Percentiles rank a stretch among this genome's conserved stretches.
Evolutionary conservation across 495 filamentous ascomycete species (phyloP).

Genomic region (Penicillium arizonense): DNA sequence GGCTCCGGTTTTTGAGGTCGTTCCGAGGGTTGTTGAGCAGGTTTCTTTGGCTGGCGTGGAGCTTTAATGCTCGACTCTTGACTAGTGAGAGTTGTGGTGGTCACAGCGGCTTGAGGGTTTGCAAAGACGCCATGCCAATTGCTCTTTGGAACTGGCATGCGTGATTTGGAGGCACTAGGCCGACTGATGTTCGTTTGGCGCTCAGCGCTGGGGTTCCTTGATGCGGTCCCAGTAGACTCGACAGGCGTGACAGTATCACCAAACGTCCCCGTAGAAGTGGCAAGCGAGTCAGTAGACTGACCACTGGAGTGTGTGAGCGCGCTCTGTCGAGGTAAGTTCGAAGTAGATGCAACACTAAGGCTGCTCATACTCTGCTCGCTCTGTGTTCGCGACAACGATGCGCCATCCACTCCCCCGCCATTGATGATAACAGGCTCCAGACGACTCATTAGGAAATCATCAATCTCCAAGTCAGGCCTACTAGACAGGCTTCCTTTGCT

Average conservation of each 20-base stretch:
- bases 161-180: conserved; percentile 8
- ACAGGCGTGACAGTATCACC: conserved; percentile 10
- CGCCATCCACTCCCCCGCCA: conserved; percentile 59
- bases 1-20: conserved; percentile 1
- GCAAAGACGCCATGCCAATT: conserved; percentile 14
- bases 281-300: conserved; percentile 36
- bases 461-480: conserved; percentile 53
- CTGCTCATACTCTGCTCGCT: conserved; percentile 61
- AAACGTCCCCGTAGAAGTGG: conserved; percentile 24
- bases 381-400: conserved; percentile 56
- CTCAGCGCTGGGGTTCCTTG: conserved; percentile 9
- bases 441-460: conserved; percentile 71
- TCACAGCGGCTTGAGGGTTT: conserved; percentile 24
- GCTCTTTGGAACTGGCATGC: conserved; percentile 21
- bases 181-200: background rate
- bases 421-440: conserved; percentile 86
- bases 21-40: conserved; percentile 3
- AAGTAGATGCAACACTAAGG: conserved; percentile 50
- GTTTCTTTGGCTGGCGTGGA: conserved; percentile 15
- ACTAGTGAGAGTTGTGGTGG: conserved; percentile 29
- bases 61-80: conserved; percentile 21
- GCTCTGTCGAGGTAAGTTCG: conserved; percentile 17
- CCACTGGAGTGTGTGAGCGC: conserved; percentile 22
- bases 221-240: conserved; percentile 4
- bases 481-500: conserved; percentile 55